phyloP scores from a whole-genome alignment of 768 basidiomycete species.

The Hydnomerulius pinastri region DNA sequence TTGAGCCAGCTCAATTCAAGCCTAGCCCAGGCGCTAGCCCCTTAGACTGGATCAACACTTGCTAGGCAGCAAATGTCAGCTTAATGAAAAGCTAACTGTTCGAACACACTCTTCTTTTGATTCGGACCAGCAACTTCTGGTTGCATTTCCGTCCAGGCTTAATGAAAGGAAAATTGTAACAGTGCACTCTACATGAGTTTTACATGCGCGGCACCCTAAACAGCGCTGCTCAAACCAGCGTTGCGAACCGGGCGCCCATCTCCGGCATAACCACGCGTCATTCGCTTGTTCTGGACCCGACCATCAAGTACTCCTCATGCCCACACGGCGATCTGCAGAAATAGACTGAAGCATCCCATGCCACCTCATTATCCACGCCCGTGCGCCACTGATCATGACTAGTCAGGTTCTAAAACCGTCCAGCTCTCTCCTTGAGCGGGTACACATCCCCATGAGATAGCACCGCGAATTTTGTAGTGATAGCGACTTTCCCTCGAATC shows the following conservation, averaged over 20 bases:
- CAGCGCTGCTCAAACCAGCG: not conserved
- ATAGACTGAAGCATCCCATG: not conserved
- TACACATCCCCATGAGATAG: not conserved
- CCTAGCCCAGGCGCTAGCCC: not conserved
- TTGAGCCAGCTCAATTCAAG: slow-evolving; percentile 23
- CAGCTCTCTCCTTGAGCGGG: not conserved
- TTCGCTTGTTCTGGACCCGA: not conserved
- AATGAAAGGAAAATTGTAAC: not conserved
- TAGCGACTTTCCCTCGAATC: not conserved
- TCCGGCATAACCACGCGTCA: not conserved
- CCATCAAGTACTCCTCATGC: not conserved
- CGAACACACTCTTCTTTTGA: not conserved
- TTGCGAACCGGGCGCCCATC: not conserved
- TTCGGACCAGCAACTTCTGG: not conserved
- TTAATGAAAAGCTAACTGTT: too few relatives aligned
- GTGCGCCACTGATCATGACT: slow-evolving; percentile 7
- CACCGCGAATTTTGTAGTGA: not conserved
- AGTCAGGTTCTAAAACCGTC: slow-evolving; percentile 9
- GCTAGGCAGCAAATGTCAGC: too few relatives aligned
- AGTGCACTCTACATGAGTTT: too few relatives aligned
- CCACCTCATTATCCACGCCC: not conserved
- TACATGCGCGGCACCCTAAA: too few relatives aligned
- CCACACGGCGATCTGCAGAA: not conserved
- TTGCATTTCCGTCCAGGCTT: not conserved
- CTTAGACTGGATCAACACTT: not conserved